phyloP scores from a whole-genome alignment of 495 filamentous ascomycete genomes.

The Cladorrhinum samala region DNA sequence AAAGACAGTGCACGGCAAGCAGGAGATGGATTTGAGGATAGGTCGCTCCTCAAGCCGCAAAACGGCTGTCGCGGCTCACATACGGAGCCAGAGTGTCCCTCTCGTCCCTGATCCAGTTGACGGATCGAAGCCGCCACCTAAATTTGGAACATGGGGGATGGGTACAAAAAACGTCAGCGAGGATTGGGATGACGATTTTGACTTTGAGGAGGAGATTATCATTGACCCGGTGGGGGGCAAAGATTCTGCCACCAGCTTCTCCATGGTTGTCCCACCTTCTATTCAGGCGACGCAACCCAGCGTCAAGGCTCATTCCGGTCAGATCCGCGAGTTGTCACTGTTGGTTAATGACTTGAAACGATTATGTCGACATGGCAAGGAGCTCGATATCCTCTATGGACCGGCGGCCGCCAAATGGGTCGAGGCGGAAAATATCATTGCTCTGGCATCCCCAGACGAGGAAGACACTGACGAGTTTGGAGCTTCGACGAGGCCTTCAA shows the following conservation, averaged over 20 bases:
- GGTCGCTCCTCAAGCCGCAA: conserved; percentile 70
- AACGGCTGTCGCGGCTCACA: conserved; percentile 67
- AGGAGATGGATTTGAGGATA: conserved; percentile 63
- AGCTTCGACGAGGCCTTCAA: conserved; percentile 15
- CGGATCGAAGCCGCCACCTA: conserved; percentile 56
- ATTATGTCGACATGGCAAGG: conserved; percentile 67
- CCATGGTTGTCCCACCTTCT: conserved; percentile 71
- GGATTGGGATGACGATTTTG: conserved; percentile 83
- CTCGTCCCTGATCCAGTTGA: conserved; percentile 60
- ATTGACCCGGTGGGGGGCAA: conserved; percentile 28
- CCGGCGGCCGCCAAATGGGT: conserved; percentile 63
- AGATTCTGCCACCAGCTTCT: conserved; percentile 42
- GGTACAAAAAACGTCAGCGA: conserved; percentile 77
- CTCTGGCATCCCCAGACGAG: conserved; percentile 76
- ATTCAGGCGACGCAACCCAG: conserved; percentile 82
- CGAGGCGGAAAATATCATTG: conserved; percentile 84
- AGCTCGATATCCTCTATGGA: conserved; percentile 59
- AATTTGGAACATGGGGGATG: conserved; percentile 85
- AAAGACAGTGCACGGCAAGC: conserved; percentile 87
- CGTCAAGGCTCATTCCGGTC: conserved; percentile 78
- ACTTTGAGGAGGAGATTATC: conserved; percentile 55
- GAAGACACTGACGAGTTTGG: conserved; percentile 43
- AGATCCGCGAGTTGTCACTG: conserved; percentile 76
- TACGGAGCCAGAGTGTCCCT: conserved; percentile 95
- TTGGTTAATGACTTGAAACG: conserved; percentile 62